Conservation (phyloP, 73 alveolate species). For the Blepharisma japonicum region DNA sequence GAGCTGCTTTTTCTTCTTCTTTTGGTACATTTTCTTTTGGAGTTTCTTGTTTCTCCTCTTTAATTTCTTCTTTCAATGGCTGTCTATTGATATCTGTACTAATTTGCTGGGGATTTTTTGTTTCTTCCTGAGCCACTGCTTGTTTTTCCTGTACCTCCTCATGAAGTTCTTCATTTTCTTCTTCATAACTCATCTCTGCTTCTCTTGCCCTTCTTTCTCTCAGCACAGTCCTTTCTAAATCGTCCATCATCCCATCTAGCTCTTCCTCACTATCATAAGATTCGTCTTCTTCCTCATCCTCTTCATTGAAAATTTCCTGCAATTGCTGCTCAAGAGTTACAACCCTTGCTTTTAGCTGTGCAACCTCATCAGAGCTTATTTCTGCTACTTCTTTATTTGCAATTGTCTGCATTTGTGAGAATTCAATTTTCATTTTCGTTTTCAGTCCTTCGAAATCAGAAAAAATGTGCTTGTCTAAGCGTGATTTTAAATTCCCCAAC, state of each 20-base stretch:
- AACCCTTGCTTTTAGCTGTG: not conserved
- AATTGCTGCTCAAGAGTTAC: slow-evolving; percentile 9
- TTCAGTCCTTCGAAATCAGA: slow-evolving; percentile 26
- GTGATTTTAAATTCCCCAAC: not conserved
- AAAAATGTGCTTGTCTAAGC: slow-evolving; percentile 11
- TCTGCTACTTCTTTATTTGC: not conserved
- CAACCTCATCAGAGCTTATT: not conserved
- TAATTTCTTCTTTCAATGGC: not conserved
- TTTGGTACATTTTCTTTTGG: not conserved
- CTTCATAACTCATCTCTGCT: not conserved
- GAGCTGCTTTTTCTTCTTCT: not conserved
- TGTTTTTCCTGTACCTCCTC: not conserved
- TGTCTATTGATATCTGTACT: not conserved
- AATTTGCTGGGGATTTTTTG: not conserved
- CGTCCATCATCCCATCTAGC: slow-evolving; percentile 24
- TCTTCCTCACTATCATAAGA: slow-evolving; percentile 21
- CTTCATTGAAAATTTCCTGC: slow-evolving; percentile 22
- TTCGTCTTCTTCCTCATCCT: not conserved
- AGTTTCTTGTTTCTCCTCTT: not conserved
- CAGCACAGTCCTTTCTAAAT: slow-evolving; percentile 7
- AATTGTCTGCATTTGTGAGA: not conserved
- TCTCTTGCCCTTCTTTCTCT: slow-evolving; percentile 8
- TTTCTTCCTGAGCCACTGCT: not conserved
- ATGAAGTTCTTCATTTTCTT: not conserved
- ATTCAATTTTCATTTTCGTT: slow-evolving; percentile 22